These are phyloP conservation scores for Kazachstania martiniae DNA, from an alignment of 805 yeast genomes.

Conservation along the genomic window DNA sequence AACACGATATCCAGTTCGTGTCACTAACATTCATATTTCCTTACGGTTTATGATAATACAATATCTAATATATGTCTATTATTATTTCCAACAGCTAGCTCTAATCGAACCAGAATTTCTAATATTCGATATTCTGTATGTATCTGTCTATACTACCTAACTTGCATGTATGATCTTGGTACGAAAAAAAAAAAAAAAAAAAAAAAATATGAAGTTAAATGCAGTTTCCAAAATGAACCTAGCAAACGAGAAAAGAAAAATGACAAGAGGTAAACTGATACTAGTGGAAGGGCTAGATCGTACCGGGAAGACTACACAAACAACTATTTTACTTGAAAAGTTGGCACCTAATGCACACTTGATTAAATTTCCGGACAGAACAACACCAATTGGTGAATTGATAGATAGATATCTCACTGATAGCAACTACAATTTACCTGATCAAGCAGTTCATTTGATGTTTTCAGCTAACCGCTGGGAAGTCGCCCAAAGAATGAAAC, in stretches of 20 bases:
- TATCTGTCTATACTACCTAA: no score
- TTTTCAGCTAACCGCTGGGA: constrained; percentile 98
- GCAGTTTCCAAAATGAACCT: not conserved
- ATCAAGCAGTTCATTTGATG: constrained; percentile 74
- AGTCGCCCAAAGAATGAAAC: constrained; percentile 36
- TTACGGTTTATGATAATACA: no score
- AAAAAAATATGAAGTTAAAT: not conserved
- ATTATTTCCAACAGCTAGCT: no score
- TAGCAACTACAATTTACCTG: constrained; percentile 41
- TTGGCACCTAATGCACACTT: constrained; percentile 32
- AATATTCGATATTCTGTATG: no score
- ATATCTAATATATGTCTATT: no score
- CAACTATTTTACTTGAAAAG: constrained; percentile 30
- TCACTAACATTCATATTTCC: no score
- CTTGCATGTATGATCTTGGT: not conserved
- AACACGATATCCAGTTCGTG: no score
- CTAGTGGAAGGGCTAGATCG: constrained; percentile 90
- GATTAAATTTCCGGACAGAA: constrained; percentile 79
- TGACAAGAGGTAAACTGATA: constrained; percentile 57
- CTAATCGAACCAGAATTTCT: no score
- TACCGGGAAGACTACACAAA: constrained; percentile 89
- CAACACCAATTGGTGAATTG: constrained; percentile 69
- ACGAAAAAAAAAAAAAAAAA: not conserved
- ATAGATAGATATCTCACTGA: constrained; percentile 64
- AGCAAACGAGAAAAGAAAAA: not conserved